A percentile compares a stretch with the other conserved stretches of the same genome.
These are phyloP conservation scores for Isoetes taiwanensis DNA, from an alignment of 75 land plant genomes.

Conservation along the genomic window DNA sequence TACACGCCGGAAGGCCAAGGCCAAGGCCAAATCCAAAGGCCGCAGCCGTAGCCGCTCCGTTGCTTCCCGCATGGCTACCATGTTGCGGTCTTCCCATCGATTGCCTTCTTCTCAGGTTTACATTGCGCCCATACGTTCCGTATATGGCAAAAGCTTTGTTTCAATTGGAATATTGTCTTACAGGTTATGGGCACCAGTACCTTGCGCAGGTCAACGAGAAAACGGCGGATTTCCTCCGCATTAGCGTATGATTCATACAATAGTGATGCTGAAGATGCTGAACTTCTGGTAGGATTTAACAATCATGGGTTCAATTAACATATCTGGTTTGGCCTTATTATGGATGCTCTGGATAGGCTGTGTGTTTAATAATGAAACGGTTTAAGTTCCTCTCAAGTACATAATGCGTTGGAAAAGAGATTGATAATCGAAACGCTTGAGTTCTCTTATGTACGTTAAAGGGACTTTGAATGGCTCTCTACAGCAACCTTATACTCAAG, in stretches of 20 bases:
- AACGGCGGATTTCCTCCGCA: conserved; percentile 60
- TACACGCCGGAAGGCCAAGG: too few species aligned
- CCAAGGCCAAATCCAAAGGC: conserved; percentile 12
- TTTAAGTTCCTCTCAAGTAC: not conserved
- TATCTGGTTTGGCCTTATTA: not conserved
- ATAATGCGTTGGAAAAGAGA: not conserved
- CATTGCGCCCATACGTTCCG: not conserved
- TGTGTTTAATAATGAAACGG: conserved; percentile 2
- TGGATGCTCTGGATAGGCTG: too few species aligned
- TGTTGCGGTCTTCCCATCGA: conserved; percentile 36
- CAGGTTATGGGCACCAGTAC: conserved; percentile 14
- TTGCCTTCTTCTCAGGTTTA: conserved; percentile 28
- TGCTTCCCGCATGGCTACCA: conserved; percentile 49
- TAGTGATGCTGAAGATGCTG: conserved; percentile 59
- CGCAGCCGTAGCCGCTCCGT: conserved; percentile 37
- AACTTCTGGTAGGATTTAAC: conserved; percentile 52
- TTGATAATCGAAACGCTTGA: not conserved
- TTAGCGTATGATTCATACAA: conserved; percentile 59
- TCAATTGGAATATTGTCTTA: not conserved
- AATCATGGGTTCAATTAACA: not conserved
- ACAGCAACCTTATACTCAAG: too few species aligned
- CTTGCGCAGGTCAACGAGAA: conserved; percentile 80
- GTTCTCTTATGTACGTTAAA: not conserved
- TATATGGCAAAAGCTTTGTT: not conserved
- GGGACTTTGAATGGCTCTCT: too few species aligned